Evolutionary conservation across 2,329 filamentous ascomycete species (phyloP).

Genomic region (Huntiella moniliformis): DNA sequence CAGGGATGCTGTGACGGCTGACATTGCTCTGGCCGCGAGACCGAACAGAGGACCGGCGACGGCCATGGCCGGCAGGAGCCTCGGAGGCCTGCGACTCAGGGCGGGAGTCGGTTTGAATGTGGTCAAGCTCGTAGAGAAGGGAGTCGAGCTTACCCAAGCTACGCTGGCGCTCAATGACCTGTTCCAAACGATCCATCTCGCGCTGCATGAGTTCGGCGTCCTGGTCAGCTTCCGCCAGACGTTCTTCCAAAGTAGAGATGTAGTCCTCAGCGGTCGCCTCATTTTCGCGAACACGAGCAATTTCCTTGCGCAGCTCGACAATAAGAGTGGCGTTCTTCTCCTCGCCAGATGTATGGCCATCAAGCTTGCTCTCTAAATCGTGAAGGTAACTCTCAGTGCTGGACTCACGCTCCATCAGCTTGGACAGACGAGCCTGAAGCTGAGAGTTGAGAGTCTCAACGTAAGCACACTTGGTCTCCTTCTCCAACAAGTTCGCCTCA

Average conservation of each 20-base stretch:
- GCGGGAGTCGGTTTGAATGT: slow-evolving; percentile 29
- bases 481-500: slow-evolving; percentile 76
- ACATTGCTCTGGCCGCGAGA: slow-evolving; percentile 11
- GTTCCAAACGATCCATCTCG: slow-evolving; percentile 82
- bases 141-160: slow-evolving; percentile 90
- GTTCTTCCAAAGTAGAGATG: slow-evolving; percentile 89
- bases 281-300: slow-evolving; percentile 71
- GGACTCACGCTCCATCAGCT: slow-evolving; percentile 74
- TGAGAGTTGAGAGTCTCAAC: slow-evolving; percentile 83
- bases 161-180: slow-evolving; percentile 85
- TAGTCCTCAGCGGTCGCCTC: slow-evolving; percentile 87
- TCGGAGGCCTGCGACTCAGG: slow-evolving; percentile 8
- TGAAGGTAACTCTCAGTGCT: slow-evolving; percentile 87
- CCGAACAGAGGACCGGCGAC: slow-evolving; percentile 25
- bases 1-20: slow-evolving; percentile 30
- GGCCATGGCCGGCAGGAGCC: slow-evolving; percentile 12
- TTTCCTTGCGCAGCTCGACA: slow-evolving; percentile 74
- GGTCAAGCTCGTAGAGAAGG: slow-evolving; percentile 75
- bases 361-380: slow-evolving; percentile 76
- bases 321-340: slow-evolving; percentile 82
- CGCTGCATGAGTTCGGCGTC: slow-evolving; percentile 94
- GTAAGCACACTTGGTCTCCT: slow-evolving; percentile 84
- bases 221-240: slow-evolving; percentile 86
- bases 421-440: slow-evolving; percentile 76
- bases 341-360: slow-evolving; percentile 77